Evolutionary conservation across 371 early-diverging fungal species (phyloP), one percentile per base, ranked within the genome.

Genomic region (Mortierella sp.): DNA sequence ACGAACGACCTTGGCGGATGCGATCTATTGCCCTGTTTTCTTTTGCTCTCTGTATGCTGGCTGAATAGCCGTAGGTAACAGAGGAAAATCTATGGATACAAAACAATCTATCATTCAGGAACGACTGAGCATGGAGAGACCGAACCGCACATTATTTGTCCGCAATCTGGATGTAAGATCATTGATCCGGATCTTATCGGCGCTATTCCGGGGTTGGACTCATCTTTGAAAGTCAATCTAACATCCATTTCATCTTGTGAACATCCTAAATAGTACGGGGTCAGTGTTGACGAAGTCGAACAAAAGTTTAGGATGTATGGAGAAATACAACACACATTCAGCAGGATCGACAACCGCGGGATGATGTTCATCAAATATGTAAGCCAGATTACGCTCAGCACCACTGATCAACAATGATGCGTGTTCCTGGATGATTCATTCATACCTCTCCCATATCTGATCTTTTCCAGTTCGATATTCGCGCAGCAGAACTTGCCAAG

Each of bases 311-410:
- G 19, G 8, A 43, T 48, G 3, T 79, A 49, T 34, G 79, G 79
- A 24, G 72, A 78, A 9, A 59, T 79, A 21, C 67, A 63, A 25
- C 57, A 54, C 22, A 10, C 78, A 5, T 67, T 57, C 55, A 45
- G 45, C 22, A 45, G 65, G 25, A 63, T 70, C 29, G 57, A 60
- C 10, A 54, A 40, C 5, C 66, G 79, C 12, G 79, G 79, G n/a
- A 67, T 79, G 45, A 63, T 65, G 6, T 79, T 79, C 34, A 72
- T 79, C 43, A 59, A 60, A 54, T 79, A 68, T 57, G 76, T 76
- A 76, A 10, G 61, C 46, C 7, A 29, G 31, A 3, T 43, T 28
- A 25, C 21, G 5, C 14, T 17, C 31, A 41, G 8, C 14, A 34
- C 14, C 8, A 43, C 4, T 46, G 28, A 45, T n/a, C n/a, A n/a